A percentile compares a stretch with the other conserved stretches of the same genome.
Conservation (phyloP, 176 grass and related monocot genomes). For the Neostapfia colusana region DNA sequence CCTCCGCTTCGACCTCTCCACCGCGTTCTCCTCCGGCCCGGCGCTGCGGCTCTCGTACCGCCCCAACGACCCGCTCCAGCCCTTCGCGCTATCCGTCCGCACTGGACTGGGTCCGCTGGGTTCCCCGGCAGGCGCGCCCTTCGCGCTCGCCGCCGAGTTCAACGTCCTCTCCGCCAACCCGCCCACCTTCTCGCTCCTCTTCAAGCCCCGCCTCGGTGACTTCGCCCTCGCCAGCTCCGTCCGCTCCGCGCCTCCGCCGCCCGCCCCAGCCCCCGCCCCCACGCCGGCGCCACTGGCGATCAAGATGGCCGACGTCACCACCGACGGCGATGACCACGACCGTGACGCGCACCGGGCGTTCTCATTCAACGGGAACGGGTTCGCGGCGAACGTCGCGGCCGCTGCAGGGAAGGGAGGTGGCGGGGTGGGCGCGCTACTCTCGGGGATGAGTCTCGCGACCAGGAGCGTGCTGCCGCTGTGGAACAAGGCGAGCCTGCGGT, state of each 20-base stretch:
- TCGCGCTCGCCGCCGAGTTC: constrained; percentile 76
- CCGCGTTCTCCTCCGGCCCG: constrained; percentile 66
- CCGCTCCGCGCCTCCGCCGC: constrained; percentile 32
- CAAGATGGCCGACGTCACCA: constrained; percentile 47
- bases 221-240: constrained; percentile 73
- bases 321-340: constrained; percentile 37
- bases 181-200: constrained; percentile 66
- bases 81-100: constrained; percentile 79
- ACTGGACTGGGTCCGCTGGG: constrained; percentile 69
- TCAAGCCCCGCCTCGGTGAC: constrained; percentile 82
- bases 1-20: constrained; percentile 76
- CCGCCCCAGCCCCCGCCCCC: constrained; percentile 17
- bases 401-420: constrained; percentile 38
- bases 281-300: constrained; percentile 26
- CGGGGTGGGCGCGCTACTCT: constrained; percentile 47
- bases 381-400: constrained; percentile 49
- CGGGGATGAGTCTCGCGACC: constrained; percentile 63
- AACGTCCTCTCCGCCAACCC: constrained; percentile 54
- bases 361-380: constrained; percentile 44
- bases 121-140: constrained; percentile 52
- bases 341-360: constrained; percentile 23
- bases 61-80: constrained; percentile 65
- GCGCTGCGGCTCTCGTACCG: constrained; percentile 73
- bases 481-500: constrained; percentile 59
- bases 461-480: constrained; percentile 67